Evolutionary conservation across 345 rosid species (phyloP), one percentile per base, ranked within the genome.

Genomic region (Camelina neglecta): DNA sequence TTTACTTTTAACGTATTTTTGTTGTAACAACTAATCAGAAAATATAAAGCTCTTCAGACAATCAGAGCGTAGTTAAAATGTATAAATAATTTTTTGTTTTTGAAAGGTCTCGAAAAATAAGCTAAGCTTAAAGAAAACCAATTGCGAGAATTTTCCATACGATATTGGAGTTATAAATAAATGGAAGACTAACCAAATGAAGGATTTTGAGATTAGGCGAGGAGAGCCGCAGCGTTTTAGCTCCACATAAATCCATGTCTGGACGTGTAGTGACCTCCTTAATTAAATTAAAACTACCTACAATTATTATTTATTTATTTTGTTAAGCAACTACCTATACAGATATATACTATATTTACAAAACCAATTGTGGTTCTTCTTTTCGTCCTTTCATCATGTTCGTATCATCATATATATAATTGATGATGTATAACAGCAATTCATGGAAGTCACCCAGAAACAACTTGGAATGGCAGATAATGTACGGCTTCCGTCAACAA

Each of bases 241-340:
- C 61, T 71, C 76, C 80, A 71, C 38, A 31, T 35, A 71, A 18
- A 45, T 77, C 72, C 76, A 77, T 77, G 8, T 50, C 12, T 45
- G 1, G 11, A 55, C 26, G 53, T 36, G 60, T 69, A 67, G 7
- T 15, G 54, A 20, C 44, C 35, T 61, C 48, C 69, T 26, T 47
- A 31, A 29, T 35, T 7, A 35, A 29, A 29, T 29, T 35, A 7
- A 35, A 47, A 26, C 21, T 65, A 48, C 29, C 26, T n/a, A 45
- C 26, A 48, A 31, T 44, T 21, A 7, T 1, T 24, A 2, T 24
- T 0, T 23, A 39, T 35, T 39, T 39, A 39, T 39, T 39, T 39
- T 39, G 42, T 39, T 39, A 39, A 39, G 4, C 12, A 41, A 41
- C 44, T 41, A 41, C 12, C 12, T 9, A 39, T 39, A 33, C 11